phyloP scores from a whole-genome alignment of 768 basidiomycete species.

The Wakefieldia striispora region DNA sequence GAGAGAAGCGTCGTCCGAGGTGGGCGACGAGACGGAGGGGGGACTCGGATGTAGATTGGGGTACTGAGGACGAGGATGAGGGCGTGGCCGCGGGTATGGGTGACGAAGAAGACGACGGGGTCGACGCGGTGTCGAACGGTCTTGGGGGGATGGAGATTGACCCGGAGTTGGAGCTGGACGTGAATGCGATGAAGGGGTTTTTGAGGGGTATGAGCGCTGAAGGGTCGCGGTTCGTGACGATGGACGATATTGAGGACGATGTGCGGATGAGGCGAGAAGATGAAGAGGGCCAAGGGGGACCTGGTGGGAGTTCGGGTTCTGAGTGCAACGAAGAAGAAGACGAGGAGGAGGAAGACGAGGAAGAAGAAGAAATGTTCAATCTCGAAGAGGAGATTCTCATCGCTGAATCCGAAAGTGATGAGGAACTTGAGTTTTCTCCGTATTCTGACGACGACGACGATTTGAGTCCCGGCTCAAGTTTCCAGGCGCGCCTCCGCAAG shows the following conservation, averaged over 20 bases:
- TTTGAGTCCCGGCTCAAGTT: constrained; percentile 32
- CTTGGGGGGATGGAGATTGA: constrained; percentile 66
- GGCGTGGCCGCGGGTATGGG: constrained; percentile 14
- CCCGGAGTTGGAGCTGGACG: constrained; percentile 46
- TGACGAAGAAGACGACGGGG: constrained; percentile 19
- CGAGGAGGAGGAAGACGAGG: constrained; percentile 32
- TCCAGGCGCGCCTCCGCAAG: constrained; percentile 35
- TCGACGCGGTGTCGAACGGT: constrained; percentile 28
- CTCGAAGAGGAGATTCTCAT: constrained; percentile 47
- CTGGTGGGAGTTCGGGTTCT: constrained; percentile 22
- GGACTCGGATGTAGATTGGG: constrained; percentile 73
- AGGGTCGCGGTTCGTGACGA: constrained; percentile 51
- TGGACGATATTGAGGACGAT: constrained; percentile 64
- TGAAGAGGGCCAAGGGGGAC: constrained; percentile 34
- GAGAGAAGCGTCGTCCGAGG: constrained; percentile 36
- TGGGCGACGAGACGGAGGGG: constrained; percentile 53
- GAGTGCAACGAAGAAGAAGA: constrained; percentile 32
- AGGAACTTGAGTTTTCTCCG: constrained; percentile 21
- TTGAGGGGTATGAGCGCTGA: constrained; percentile 47
- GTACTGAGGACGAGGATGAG: constrained; percentile 41
- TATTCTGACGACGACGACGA: constrained; percentile 34
- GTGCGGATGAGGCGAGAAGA: constrained; percentile 50
- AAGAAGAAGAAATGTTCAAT: constrained; percentile 40
- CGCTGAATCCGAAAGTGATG: constrained; percentile 29
- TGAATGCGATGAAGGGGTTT: constrained; percentile 53